Conservation (phyloP, 2,329 filamentous ascomycete species). For the Pestalotiopsis fici region DNA sequence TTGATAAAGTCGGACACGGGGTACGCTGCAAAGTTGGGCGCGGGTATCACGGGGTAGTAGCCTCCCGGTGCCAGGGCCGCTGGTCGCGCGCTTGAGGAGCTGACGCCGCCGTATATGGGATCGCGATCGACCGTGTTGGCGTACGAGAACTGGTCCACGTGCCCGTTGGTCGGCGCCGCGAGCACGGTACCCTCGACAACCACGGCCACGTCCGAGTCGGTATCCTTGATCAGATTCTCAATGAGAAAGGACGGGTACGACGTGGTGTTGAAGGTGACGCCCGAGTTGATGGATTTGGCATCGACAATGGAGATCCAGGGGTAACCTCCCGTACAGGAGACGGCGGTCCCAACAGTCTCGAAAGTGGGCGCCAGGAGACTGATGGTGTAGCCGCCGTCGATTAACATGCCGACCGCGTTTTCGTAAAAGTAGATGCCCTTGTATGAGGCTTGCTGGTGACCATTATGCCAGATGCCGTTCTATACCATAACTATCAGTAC, state of each 20-base stretch:
- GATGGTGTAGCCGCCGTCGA: conserved; percentile 38
- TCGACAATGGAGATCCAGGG: conserved; percentile 44
- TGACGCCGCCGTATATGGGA: conserved; percentile 38
- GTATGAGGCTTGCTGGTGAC: conserved; percentile 44
- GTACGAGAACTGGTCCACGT: conserved; percentile 42
- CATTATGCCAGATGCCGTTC: conserved; percentile 43
- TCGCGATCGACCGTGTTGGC: conserved; percentile 41
- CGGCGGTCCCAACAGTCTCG: conserved; percentile 36
- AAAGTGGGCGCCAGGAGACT: conserved; percentile 40
- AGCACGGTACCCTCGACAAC: conserved; percentile 32
- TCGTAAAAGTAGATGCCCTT: conserved; percentile 45
- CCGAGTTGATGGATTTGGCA: conserved; percentile 40
- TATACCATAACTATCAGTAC: conserved; percentile 17
- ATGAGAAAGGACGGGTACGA: conserved; percentile 42
- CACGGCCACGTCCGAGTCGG: conserved; percentile 34
- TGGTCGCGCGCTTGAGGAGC: conserved; percentile 32
- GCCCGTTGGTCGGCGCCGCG: conserved; percentile 18
- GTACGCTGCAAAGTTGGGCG: conserved; percentile 39
- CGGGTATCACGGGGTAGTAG: conserved; percentile 34
- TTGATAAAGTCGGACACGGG: conserved; percentile 38
- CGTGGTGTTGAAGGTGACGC: conserved; percentile 37
- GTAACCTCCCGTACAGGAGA: conserved; percentile 35
- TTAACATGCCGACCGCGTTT: conserved; percentile 40
- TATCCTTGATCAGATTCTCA: conserved; percentile 44
- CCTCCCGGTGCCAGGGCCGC: conserved; percentile 36